Evolutionary conservation across 371 early-diverging fungal species (phyloP), one percentile per base, ranked within the genome.

Genomic region (Parasitella parasitica): DNA sequence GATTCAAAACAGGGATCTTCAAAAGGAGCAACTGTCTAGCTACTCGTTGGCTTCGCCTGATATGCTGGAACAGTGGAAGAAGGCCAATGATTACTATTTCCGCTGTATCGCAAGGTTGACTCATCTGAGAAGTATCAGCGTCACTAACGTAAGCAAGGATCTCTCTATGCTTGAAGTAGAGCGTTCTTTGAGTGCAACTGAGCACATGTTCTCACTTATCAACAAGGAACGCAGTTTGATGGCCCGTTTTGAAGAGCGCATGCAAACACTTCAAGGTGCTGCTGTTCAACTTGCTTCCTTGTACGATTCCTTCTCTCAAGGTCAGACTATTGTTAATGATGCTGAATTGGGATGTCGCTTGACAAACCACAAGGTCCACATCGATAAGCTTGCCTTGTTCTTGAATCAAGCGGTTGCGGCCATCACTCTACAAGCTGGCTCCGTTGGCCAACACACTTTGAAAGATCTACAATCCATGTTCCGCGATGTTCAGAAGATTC

Each of bases 21-120:
- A 67, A 46, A 59, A 68, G 18, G 60, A 60, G 16, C 32, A 32
- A 2, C 34, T 73, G 16, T 70, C 71, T 5, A 75, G 51, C 11
- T 68, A 62, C 53, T 54, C 69, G 18, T 43, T 41, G 51, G 63
- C 64, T 18, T 63, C 70, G 4, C 52, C 61, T 16, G 72, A 71
- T 34, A 66, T 73, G 37, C 30, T 71, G 16, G 73, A 78, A 28
- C 71, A 89, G 36, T 88, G 86, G 84, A 66, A 78, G 30, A 82
- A 83, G 59, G 86, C 92, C 1, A 86, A 91, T 59, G 77, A 79
- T 24, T 91, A 93, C 72, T 92, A 87, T 61, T 91, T 82, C 77
- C 80, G 84, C 35, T 80, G 86, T 64, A 70, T 93, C 32, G 88
- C 91, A 7, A 79, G 89, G 32, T 74, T 93, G 69, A 73, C 87